Evolutionary conservation across 73 alveolate species (phyloP).

Genomic region (Loxodes magnus): DNA sequence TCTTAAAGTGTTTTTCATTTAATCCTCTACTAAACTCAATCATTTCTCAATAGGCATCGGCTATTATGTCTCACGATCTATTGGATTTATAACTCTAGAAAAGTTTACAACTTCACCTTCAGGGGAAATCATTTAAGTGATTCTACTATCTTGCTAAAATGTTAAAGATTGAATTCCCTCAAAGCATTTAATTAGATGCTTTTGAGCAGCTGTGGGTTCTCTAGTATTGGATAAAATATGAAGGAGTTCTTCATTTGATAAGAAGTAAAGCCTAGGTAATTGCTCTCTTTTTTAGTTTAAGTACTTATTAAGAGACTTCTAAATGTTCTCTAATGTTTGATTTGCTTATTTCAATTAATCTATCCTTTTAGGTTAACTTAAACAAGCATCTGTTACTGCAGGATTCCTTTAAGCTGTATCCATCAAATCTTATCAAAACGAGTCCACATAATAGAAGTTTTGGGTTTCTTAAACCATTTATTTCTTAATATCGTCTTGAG

Average conservation of each 20-base stretch:
- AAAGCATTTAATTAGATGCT: constrained; percentile 43
- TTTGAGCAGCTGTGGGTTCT: constrained; percentile 65
- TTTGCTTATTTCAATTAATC: constrained; percentile 43
- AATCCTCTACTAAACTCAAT: constrained; percentile 31
- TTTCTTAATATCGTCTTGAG: constrained; percentile 69
- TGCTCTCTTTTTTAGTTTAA: constrained; percentile 76
- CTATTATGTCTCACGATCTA: constrained; percentile 57
- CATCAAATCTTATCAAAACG: constrained; percentile 58
- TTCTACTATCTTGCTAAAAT: constrained; percentile 32
- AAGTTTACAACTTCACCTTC: constrained; percentile 57
- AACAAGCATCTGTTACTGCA: constrained; percentile 52
- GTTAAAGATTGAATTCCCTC: constrained; percentile 34
- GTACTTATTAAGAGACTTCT: constrained; percentile 59
- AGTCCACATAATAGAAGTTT: constrained; percentile 53
- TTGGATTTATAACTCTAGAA: constrained; percentile 42
- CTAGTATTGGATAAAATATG: constrained; percentile 95
- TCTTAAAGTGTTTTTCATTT: constrained; percentile 38
- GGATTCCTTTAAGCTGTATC: constrained; percentile 52
- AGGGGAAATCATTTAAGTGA: constrained; percentile 30
- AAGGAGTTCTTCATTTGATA: constrained; percentile 93
- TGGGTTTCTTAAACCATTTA: constrained; percentile 63
- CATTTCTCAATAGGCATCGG: constrained; percentile 52
- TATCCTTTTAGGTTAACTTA: constrained; percentile 48
- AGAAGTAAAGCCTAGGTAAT: constrained; percentile 91
- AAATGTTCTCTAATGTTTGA: constrained; percentile 59